Percentiles rank a stretch among this genome's conserved stretches.
phyloP scores from a whole-genome alignment of 371 early-diverging fungal species.

The Rhizopus delemar region DNA sequence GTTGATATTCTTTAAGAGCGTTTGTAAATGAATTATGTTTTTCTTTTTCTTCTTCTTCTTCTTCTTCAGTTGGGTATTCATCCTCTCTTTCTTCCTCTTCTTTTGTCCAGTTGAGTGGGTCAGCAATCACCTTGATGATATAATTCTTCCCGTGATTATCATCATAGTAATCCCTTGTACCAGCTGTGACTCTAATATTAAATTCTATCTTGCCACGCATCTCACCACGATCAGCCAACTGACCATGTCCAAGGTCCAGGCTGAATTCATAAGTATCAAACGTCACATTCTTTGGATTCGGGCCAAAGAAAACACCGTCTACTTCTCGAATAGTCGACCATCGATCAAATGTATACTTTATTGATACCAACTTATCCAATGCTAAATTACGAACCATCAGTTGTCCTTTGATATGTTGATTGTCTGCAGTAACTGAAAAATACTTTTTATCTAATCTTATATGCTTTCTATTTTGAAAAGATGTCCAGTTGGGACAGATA shows the following conservation, averaged over 20 bases:
- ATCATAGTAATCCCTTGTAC: constrained; percentile 68
- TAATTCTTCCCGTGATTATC: constrained; percentile 72
- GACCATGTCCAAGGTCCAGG: constrained; percentile 18
- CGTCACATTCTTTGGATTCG: constrained; percentile 19
- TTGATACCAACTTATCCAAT: constrained; percentile 65
- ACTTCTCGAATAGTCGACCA: constrained; percentile 66
- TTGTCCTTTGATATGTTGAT: constrained; percentile 49
- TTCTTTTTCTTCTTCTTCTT: constrained; percentile 14
- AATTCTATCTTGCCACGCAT: constrained; percentile 26
- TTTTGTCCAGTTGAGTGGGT: constrained; percentile 24
- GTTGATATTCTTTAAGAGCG: constrained; percentile 29
- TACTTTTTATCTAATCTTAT: constrained; percentile 29
- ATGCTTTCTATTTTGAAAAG: constrained; percentile 8
- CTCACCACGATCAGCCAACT: constrained; percentile 27
- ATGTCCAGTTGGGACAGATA: constrained; percentile 23
- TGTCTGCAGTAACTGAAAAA: constrained; percentile 26
- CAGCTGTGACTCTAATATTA: constrained; percentile 43
- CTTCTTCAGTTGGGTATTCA: constrained; percentile 10
- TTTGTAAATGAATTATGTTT: constrained; percentile 25
- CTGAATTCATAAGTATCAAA: constrained; percentile 33
- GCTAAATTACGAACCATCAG: constrained; percentile 74
- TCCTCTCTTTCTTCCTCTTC: constrained; percentile 13
- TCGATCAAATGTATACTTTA: constrained; percentile 64
- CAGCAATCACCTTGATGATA: constrained; percentile 24
- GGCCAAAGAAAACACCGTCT: constrained; percentile 52